phyloP scores from a whole-genome alignment of 768 basidiomycete genomes.

The Amanita polypyramis region DNA sequence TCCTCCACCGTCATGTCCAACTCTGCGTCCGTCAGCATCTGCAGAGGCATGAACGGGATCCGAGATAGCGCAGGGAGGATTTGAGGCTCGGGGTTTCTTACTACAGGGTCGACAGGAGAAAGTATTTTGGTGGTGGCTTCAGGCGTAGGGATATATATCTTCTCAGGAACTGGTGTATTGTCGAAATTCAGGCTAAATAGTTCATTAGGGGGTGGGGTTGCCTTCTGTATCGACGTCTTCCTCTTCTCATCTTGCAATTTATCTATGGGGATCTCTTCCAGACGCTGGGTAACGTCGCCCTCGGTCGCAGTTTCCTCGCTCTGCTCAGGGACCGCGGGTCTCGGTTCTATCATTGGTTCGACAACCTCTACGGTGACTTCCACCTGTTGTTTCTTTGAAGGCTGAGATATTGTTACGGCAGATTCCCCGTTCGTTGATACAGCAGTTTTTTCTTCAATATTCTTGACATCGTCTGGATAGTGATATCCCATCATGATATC shows the following conservation, averaged over 20 bases:
- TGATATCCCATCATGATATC: too few species aligned
- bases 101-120: not conserved
- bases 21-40: slow-evolving; percentile 51
- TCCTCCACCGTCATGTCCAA: slow-evolving; percentile 75
- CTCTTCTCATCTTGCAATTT: not conserved
- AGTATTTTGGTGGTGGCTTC: not conserved
- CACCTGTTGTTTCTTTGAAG: too few species aligned
- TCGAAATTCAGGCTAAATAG: slow-evolving; percentile 1
- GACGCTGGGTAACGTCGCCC: not conserved
- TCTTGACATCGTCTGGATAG: too few species aligned
- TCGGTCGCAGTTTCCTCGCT: not conserved
- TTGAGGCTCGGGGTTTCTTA: slow-evolving; percentile 7
- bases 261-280: not conserved
- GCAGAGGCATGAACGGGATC: slow-evolving; percentile 32
- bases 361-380: too few species aligned
- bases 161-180: not conserved
- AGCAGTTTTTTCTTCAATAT: too few species aligned
- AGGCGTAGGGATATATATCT: too few species aligned
- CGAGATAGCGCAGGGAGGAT: slow-evolving; percentile 32
- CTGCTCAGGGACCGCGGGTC: too few species aligned
- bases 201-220: not conserved
- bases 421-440: too few species aligned
- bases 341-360: too few species aligned
- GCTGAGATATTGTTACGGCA: too few species aligned
- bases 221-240: not conserved